Conservation (phyloP, 1,284 basidiomycete species). For the Exsudoporus floridanus region DNA sequence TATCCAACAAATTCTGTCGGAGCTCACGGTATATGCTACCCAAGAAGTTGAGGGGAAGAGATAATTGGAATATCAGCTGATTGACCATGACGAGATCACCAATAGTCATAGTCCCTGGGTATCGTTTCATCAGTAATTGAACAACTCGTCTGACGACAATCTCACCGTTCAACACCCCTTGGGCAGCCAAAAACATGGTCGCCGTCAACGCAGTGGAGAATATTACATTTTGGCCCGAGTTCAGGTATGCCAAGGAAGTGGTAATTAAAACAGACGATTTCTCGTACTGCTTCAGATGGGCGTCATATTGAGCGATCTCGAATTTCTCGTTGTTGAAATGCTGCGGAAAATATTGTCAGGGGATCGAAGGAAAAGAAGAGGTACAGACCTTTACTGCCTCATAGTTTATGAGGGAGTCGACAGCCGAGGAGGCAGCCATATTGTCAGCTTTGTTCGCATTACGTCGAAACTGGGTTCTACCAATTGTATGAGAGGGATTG, state of each 20-base stretch:
- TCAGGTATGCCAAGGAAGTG: slow-evolving; percentile 89
- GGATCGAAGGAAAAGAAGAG: not conserved
- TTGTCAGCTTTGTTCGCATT: slow-evolving; percentile 97
- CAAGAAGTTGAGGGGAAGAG: slow-evolving; percentile 93
- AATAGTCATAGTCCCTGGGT: slow-evolving; percentile 90
- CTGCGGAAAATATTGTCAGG: slow-evolving; percentile 40
- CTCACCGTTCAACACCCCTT: slow-evolving; percentile 86
- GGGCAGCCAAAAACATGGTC: slow-evolving; percentile 96
- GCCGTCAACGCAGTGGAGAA: slow-evolving; percentile 90
- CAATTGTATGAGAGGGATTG: slow-evolving; percentile 3
- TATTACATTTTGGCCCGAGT: slow-evolving; percentile 96
- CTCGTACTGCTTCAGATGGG: slow-evolving; percentile 85
- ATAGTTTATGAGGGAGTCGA: slow-evolving; percentile 96
- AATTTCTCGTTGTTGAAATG: slow-evolving; percentile 97
- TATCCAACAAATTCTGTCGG: slow-evolving; percentile 92
- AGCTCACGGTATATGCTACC: slow-evolving; percentile 97
- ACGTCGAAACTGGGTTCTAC: slow-evolving; percentile 90
- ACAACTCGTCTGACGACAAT: not conserved
- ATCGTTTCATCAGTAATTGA: slow-evolving; percentile 1
- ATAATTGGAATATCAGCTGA: slow-evolving; percentile 98
- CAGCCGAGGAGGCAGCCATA: slow-evolving; percentile 89
- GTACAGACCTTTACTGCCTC: slow-evolving; percentile 89
- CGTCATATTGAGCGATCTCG: slow-evolving; percentile 91
- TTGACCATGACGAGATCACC: slow-evolving; percentile 99
- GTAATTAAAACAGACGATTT: slow-evolving; percentile 93